Base-by-base conservation (phyloP, 352 stramenopile species). In the Thraustochytrium sp. region DNA sequence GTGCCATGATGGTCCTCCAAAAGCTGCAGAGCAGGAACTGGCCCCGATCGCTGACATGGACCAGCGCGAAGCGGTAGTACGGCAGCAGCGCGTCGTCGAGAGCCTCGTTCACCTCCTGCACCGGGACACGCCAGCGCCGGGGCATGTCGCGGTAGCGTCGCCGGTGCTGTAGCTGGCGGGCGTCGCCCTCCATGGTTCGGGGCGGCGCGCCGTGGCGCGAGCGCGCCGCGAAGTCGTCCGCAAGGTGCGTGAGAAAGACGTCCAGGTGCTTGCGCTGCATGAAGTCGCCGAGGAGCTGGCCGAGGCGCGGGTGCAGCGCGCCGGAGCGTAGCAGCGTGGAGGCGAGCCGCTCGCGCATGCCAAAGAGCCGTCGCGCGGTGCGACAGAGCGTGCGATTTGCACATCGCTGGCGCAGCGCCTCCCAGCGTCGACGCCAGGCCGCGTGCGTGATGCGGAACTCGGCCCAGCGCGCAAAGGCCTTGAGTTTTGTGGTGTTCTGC, bases 181-280 rank as follows among this genome's bases (percentile, higher is more conserved):
- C 59, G 46, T 72, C 59, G 26, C 59, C 46, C n/a, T 72, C 59
- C 59, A 72, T 72, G 21, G 59, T 72, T 11, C 59, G 59, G 8
- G 59, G 11, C 26, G 59, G 59, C 9, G n/a, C 26, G 8, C 59
- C 59, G n/a, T 49, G 46, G 8, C 11, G 9, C 8, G 59, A 72
- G 9, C 36, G 16, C 9, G 34, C 9, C 29, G 59, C 59, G 26
- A 72, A 72, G 46, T 72, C 59, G 59, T 72, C n/a, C 13, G 59
- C 59, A 26, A 72, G 16, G n/a, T 26, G 59, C 16, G 26, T 44
- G 0, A 72, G 59, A 13, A 72, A 26, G 16, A 72, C 42, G 46
- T 72, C 59, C 16, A 72, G 59, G 46, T 72, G 29, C 11, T 44
- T 55, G 34, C 59, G 34, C 40, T 72, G 59, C 59, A 72, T 72